Percentiles rank a stretch among this genome's conserved stretches.
Evolutionary conservation across 371 early-diverging fungal genomes (phyloP).

Genomic region (Thermomucor indicae-seudaticae): DNA sequence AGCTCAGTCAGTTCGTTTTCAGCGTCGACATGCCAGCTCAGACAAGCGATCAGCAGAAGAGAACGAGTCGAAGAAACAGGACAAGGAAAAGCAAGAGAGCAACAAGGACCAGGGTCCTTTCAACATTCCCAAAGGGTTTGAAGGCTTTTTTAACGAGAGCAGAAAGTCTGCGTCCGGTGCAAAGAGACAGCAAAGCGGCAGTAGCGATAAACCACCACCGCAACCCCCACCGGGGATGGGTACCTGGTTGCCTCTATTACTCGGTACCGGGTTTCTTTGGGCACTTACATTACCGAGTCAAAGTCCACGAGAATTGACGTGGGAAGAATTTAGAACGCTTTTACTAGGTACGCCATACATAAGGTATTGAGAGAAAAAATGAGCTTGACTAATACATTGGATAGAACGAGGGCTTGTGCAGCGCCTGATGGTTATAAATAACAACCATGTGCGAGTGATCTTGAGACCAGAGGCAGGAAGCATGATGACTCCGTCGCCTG

Average conservation of each 20-base stretch:
- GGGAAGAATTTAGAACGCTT: constrained; percentile 87
- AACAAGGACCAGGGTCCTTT: too few species aligned
- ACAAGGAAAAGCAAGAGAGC: too few species aligned
- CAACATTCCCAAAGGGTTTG: constrained; percentile 40
- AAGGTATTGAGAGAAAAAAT: background rate
- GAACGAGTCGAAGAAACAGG: too few species aligned
- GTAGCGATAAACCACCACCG: background rate
- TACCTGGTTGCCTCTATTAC: constrained; percentile 46
- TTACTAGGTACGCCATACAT: constrained; percentile 45
- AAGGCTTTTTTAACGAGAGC: constrained; percentile 33
- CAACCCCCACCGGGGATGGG: constrained; percentile 29
- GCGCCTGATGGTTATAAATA: constrained; percentile 82
- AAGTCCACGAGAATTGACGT: constrained; percentile 73
- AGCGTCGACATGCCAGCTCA: too few species aligned
- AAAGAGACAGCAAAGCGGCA: constrained; percentile 16
- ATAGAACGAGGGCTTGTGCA: constrained; percentile 88
- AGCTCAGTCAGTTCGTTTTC: too few species aligned
- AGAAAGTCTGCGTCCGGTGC: constrained; percentile 9
- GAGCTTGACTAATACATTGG: background rate
- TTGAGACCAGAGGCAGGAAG: constrained; percentile 62
- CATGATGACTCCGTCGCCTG: background rate
- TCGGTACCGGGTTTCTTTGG: constrained; percentile 48
- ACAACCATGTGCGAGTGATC: constrained; percentile 74
- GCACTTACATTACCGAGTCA: constrained; percentile 41
- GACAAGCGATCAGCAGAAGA: too few species aligned